Conservation (phyloP, 176 grass and related monocot genomes). For the Zizania latifolia region DNA sequence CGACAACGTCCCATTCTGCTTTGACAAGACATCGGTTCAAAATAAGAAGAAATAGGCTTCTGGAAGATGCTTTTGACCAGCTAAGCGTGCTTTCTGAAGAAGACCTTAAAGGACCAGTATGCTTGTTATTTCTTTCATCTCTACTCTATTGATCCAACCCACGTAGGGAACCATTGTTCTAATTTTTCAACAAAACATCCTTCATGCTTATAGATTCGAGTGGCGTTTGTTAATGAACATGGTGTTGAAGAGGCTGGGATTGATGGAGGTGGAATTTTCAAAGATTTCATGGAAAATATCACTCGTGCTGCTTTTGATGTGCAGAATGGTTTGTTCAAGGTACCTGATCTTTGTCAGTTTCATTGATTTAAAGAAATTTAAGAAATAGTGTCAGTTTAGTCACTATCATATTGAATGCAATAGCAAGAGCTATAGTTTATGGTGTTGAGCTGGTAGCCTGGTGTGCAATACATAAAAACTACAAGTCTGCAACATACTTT, state of each 20-base stretch:
- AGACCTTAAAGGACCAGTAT: slow-evolving; percentile 89
- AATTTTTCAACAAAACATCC: slow-evolving; percentile 8
- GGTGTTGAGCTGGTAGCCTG: not conserved
- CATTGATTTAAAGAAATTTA: too few relatives aligned
- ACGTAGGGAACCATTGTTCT: not conserved
- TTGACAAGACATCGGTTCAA: slow-evolving; percentile 70
- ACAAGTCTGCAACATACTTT: not conserved
- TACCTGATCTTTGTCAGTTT: slow-evolving; percentile 26
- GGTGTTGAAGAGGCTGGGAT: slow-evolving; percentile 95
- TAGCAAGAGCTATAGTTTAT: not conserved
- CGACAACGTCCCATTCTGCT: slow-evolving; percentile 43
- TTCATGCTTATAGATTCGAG: slow-evolving; percentile 67
- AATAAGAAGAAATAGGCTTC: slow-evolving; percentile 91
- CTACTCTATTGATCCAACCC: slow-evolving; percentile 7
- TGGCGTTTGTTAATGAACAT: slow-evolving; percentile 84
- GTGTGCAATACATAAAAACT: not conserved
- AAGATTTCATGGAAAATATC: slow-evolving; percentile 99
- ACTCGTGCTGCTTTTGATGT: slow-evolving; percentile 94
- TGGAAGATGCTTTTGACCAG: slow-evolving; percentile 98
- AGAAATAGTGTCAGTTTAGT: not conserved
- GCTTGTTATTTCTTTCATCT: slow-evolving; percentile 18
- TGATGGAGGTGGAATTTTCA: slow-evolving; percentile 98
- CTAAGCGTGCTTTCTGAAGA: slow-evolving; percentile 73
- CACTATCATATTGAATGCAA: not conserved
- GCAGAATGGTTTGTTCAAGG: slow-evolving; percentile 94